These are phyloP conservation scores for Nannochloropsis salina DNA, from an alignment of 108 stramenopile genomes.

Conservation along the genomic window DNA sequence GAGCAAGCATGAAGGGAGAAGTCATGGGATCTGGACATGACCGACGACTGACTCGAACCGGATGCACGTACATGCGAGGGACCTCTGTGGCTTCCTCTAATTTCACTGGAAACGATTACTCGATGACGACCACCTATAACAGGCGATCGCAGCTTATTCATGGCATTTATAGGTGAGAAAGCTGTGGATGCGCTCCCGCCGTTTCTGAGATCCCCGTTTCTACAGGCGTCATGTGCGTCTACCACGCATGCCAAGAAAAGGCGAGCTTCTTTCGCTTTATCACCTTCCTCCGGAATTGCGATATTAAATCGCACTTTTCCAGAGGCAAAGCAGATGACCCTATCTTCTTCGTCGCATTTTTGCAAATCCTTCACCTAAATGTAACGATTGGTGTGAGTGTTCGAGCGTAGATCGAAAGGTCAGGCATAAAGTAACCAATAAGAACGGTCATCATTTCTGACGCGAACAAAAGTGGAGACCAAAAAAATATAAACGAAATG, in stretches of 20 bases:
- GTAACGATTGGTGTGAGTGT: too few species aligned
- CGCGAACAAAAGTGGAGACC: too few species aligned
- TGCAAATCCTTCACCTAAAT: not conserved
- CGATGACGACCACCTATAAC: not conserved
- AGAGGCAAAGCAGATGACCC: constrained; percentile 17
- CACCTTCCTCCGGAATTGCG: not conserved
- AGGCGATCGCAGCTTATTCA: not conserved
- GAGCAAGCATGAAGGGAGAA: too few species aligned
- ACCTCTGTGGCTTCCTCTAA: not conserved
- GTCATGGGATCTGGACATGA: too few species aligned
- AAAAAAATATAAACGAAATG: not conserved
- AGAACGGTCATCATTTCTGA: too few species aligned
- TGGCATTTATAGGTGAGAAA: not conserved
- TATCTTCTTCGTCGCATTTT: not conserved
- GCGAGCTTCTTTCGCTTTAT: not conserved
- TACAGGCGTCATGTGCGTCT: not conserved
- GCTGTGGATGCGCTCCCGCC: not conserved
- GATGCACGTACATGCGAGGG: not conserved
- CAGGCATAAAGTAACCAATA: too few species aligned
- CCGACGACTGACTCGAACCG: too few species aligned
- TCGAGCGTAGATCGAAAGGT: too few species aligned
- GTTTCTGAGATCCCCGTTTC: not conserved
- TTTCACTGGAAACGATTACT: not conserved
- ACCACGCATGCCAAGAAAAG: not conserved
- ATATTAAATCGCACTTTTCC: not conserved